Percentiles rank a stretch among this genome's conserved stretches.
Conservation (phyloP, 495 filamentous ascomycete genomes). For the Daldinia grandis region DNA sequence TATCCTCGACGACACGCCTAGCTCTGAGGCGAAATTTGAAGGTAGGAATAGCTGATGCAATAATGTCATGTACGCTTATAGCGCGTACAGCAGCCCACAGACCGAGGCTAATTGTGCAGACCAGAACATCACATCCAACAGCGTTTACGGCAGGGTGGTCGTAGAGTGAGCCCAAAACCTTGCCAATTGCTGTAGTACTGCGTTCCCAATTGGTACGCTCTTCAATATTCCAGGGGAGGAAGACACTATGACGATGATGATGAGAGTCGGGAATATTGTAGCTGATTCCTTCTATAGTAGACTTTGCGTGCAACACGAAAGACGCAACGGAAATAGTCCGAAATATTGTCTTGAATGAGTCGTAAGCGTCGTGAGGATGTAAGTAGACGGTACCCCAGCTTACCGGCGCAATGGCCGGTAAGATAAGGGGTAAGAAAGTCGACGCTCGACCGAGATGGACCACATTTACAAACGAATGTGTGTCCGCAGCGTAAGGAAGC, state of each 20-base stretch:
- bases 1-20: constrained; percentile 12
- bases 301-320: constrained; percentile 50
- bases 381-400: constrained; percentile 52
- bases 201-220: constrained; percentile 52
- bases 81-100: constrained; percentile 62
- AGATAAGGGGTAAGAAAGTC: constrained; percentile 57
- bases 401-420: constrained; percentile 53
- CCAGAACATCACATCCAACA: constrained; percentile 60
- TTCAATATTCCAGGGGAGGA: constrained; percentile 55
- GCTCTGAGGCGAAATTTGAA: constrained; percentile 22
- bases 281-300: constrained; percentile 47
- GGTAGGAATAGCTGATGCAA: constrained; percentile 33
- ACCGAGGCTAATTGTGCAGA: constrained; percentile 60
- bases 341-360: constrained; percentile 53
- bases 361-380: constrained; percentile 51
- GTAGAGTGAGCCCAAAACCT: constrained; percentile 51
- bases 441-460: constrained; percentile 55
- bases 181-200: constrained; percentile 51
- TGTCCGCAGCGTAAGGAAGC: constrained; percentile 58
- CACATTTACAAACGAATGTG: constrained; percentile 55
- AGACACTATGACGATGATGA: constrained; percentile 55
- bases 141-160: constrained; percentile 60
- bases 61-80: constrained; percentile 54
- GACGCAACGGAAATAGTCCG: constrained; percentile 49
- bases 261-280: constrained; percentile 54